Evolutionary conservation across 805 yeast species (phyloP).

Genomic region (Tetrapisispora nanseiensis): DNA sequence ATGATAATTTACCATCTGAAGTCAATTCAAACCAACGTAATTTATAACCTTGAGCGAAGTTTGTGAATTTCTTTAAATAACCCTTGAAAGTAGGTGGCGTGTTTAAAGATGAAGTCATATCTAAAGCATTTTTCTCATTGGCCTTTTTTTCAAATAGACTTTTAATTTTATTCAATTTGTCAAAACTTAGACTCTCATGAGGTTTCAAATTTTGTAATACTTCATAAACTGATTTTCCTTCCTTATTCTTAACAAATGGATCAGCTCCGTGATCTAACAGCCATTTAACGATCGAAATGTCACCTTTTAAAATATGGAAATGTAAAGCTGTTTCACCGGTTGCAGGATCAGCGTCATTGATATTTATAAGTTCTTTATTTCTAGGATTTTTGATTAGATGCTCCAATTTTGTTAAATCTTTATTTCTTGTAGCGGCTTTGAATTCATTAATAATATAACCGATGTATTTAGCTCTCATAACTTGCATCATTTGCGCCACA

Average conservation of each 20-base stretch:
- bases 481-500: conserved; percentile 69
- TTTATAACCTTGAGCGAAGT: conserved; percentile 91
- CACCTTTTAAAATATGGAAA: conserved; percentile 69
- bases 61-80: conserved; percentile 91
- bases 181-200: conserved; percentile 22
- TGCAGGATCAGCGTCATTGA: conserved; percentile 87
- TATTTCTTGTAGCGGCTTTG: conserved; percentile 55
- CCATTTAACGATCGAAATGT: conserved; percentile 77
- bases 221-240: conserved; percentile 76
- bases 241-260: conserved; percentile 75
- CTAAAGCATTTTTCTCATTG: conserved; percentile 62
- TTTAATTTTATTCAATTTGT: conserved; percentile 35
- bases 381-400: conserved; percentile 58
- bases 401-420: conserved; percentile 59
- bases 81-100: conserved; percentile 82
- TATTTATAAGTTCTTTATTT: conserved; percentile 70
- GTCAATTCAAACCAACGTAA: conserved; percentile 87
- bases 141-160: conserved; percentile 62
- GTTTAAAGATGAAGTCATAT: conserved; percentile 26
- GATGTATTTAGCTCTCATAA: conserved; percentile 67
- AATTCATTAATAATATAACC: conserved; percentile 59
- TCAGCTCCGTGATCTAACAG: conserved; percentile 88
- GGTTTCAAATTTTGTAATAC: conserved; percentile 49
- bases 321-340: conserved; percentile 88
- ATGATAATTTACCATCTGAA: conserved; percentile 69